Evolutionary conservation across 78 protist genomes (phyloP), one percentile per base, ranked within the genome.

Genomic region (Dictyostelium intermedium): DNA sequence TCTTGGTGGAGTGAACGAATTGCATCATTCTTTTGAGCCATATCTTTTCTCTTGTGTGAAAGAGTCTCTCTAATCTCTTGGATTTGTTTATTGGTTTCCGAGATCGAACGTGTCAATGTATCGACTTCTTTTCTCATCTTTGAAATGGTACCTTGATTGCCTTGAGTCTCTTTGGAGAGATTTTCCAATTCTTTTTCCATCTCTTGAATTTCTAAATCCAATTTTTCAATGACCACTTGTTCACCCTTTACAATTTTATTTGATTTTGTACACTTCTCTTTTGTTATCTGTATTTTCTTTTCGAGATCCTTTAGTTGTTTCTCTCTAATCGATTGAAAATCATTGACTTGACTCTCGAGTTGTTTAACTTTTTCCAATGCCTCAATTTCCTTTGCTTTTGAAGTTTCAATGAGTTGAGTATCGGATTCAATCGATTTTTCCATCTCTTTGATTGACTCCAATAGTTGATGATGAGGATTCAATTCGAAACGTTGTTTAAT

Each of bases 361-460:
- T 82, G 78, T 27, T 32, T 69, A 6, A 14, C n/a, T 43, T 83
- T 91, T 16, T 82, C 83, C 4, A 45, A 9, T 16, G 82, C 56
- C 3, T 95, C 97, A 0, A 18, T 43, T 72, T 85, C 91, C n/a
- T 78, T 60, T 14, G 13, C 7, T 16, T 69, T 87, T 11, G 72
- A 45, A 2, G 60, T 79, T 16, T 50, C 9, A 13, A 86, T 39
- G 2, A 72, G 25, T 32, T 35, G 41, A 9, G 60, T 95, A 18
- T 82, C 95, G 7, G 41, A n/a, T 43, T 82, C 39, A 25, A 94
- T 70, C 1, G 60, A 32, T 23, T 53, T 47, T n/a, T 94, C 96
- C 30, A 94, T 81, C 32, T 94, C 96, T 43, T 86, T 83, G 32
- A 84, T 85, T 25, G 34, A 81, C 43, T 86, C 91, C 4, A 94